Evolutionary conservation across 2,329 filamentous ascomycete species (phyloP).

Genomic region (Alternaria sp.): DNA sequence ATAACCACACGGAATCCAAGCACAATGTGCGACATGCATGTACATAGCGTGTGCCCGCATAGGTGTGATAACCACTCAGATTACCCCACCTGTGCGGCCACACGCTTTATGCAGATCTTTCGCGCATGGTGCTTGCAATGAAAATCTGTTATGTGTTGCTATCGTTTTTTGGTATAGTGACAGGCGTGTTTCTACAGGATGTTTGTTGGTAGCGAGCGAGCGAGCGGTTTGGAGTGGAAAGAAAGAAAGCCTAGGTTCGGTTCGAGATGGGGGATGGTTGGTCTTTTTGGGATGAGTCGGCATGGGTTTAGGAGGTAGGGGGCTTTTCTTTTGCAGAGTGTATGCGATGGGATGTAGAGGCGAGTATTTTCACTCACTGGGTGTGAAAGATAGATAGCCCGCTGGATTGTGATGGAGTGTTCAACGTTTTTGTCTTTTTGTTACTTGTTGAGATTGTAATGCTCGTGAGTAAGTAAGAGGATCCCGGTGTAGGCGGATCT

Average conservation of each 20-base stretch:
- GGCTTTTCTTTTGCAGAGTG: background rate
- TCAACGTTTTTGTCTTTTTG: background rate
- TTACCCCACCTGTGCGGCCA: background rate
- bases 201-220: background rate
- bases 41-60: background rate
- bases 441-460: background rate
- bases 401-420: background rate
- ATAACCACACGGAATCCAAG: background rate
- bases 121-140: background rate
- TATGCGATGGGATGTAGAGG: background rate
- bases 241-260: background rate
- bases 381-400: background rate
- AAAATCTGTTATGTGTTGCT: background rate
- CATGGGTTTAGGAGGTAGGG: background rate
- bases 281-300: background rate
- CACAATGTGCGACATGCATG: background rate
- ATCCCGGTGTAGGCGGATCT: accelerated
- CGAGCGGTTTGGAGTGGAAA: no score
- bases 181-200: background rate
- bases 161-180: background rate
- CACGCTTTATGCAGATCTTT: background rate
- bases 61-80: background rate
- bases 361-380: background rate
- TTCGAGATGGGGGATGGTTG: background rate
- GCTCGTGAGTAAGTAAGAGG: background rate